Base-by-base conservation (phyloP, 129 eudicot genomes). In the Kitagawia praeruptora region DNA sequence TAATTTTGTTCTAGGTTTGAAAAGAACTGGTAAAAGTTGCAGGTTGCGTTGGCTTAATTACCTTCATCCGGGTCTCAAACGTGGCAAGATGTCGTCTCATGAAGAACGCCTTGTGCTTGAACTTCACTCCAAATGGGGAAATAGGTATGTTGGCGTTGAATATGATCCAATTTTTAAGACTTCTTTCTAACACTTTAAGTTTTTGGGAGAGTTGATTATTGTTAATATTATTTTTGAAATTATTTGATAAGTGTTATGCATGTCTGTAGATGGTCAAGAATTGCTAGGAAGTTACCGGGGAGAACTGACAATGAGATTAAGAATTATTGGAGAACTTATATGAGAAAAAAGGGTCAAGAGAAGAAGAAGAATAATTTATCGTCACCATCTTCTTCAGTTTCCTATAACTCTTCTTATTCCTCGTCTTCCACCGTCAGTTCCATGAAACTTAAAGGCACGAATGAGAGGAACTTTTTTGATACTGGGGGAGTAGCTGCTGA, bases 21-120 rank as follows among this genome's bases (percentile, higher is more conserved):
- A 90, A 88, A 88, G 98, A 86, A 89, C 98, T 37, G 98, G 98
- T 58, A 94, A 94, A 80, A 94, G 98, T 83, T 95, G 97, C 89
- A 84, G 98, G 82, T 80, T 95, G 77, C 91, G 98, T 71, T 95
- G 98, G 98, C 96, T 95, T 51, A 95, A 95, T 81, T 95, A 95
- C 86, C 89, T 95, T 8, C 90, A 95, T 76, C 98, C 98, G 37
- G 92, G 93, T 56, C 91, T 95, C 79, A 92, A 89, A 83, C 87
- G 96, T 78, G 96, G 91, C 79, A 95, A 95, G 87, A 92, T 95
- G 98, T 87, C 97, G 67, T 89, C 97, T 27, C 96, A 92, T 28
- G 98, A 95, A 84, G 96, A 95, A 73, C 86, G 88, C 67, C 93
- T 90, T n/a, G 91, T 95, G 28, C 88, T 95, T 74, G 89, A 90